Conservation (phyloP, 352 stramenopile genomes). For the Globisporangium abappressorium region DNA sequence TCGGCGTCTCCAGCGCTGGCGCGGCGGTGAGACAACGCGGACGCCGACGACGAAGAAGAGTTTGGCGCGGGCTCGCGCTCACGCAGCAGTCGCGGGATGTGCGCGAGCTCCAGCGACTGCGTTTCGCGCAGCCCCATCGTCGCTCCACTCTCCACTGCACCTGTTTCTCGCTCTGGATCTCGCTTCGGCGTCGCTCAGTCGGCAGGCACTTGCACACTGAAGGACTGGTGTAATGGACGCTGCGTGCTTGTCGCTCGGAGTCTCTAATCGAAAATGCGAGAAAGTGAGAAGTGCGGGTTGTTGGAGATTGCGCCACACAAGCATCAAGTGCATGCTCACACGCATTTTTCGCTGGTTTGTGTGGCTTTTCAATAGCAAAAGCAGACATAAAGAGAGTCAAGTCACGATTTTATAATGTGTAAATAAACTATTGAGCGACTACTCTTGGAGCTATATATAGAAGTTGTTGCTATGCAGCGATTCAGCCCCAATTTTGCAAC, state of each 20-base stretch:
- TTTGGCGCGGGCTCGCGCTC: background rate
- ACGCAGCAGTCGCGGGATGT: conserved; percentile 9
- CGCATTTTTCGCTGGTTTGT: background rate
- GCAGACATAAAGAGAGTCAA: background rate
- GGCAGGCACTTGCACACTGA: background rate
- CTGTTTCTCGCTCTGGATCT: background rate
- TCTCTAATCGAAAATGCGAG: conserved; percentile 7
- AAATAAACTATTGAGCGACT: too few species aligned
- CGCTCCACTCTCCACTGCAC: background rate
- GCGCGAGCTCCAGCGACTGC: conserved; percentile 11
- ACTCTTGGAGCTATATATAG: too few species aligned
- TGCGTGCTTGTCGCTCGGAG: background rate
- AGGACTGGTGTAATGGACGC: too few species aligned
- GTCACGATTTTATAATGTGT: too few species aligned
- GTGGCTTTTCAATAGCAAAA: background rate
- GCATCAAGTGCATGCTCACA: background rate
- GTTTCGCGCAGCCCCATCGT: conserved; percentile 15
- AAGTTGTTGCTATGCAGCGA: background rate
- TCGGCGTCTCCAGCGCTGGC: background rate
- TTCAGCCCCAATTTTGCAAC: background rate
- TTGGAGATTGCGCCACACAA: background rate
- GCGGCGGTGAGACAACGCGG: background rate
- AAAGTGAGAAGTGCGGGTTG: conserved; percentile 1
- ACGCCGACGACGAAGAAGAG: background rate
- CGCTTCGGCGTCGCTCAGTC: background rate